phyloP scores from a whole-genome alignment of 108 stramenopile genomes.

The Cyclotella choctawhatcheeana region DNA sequence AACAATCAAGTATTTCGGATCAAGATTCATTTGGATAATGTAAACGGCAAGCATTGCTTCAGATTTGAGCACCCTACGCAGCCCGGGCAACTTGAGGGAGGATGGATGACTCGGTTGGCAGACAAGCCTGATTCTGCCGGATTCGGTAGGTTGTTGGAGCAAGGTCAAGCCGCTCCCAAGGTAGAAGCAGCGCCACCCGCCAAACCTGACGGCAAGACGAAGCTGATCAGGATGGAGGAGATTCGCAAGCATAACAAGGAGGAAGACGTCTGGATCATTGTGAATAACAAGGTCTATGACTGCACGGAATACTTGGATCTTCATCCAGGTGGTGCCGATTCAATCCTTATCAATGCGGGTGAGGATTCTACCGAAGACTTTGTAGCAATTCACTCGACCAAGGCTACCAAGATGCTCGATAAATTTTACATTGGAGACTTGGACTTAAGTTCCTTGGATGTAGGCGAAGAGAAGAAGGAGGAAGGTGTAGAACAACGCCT shows the following conservation, averaged over 20 bases:
- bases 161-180: conserved; percentile 53
- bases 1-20: conserved; percentile 96
- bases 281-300: conserved; percentile 92
- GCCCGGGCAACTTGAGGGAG: conserved; percentile 91
- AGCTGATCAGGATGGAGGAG: conserved; percentile 83
- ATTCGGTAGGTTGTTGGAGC: conserved; percentile 73
- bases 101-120: conserved; percentile 93
- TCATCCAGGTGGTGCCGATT: conserved; percentile 93
- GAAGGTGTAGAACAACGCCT: conserved; percentile 43
- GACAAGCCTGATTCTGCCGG: conserved; percentile 84
- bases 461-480: conserved; percentile 36
- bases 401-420: conserved; percentile 93
- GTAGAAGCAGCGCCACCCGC: conserved; percentile 43
- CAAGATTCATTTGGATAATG: conserved; percentile 86
- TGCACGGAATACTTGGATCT: conserved; percentile 94
- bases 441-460: conserved; percentile 52
- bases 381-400: conserved; percentile 94
- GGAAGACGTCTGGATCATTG: conserved; percentile 94
- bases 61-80: conserved; percentile 96
- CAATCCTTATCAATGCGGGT: conserved; percentile 95
- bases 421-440: conserved; percentile 94
- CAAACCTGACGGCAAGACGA: conserved; percentile 30
- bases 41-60: conserved; percentile 73
- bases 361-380: conserved; percentile 96
- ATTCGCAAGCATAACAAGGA: conserved; percentile 90